Conservation (phyloP, 306 rosid species). For the Trifolium dubium region DNA sequence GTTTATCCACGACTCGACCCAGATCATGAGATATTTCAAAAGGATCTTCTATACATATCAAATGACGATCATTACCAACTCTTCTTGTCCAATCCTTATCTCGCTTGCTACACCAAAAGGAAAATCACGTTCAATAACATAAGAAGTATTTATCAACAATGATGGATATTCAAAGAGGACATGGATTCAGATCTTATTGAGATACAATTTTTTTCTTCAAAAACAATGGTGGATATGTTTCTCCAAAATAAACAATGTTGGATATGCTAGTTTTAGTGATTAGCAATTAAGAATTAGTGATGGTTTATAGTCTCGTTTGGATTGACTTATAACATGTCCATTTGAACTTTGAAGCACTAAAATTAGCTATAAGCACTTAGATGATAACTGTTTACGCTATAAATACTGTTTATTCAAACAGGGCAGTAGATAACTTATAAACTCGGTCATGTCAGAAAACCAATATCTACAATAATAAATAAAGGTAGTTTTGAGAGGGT, state of each 20-base stretch:
- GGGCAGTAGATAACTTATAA: not conserved
- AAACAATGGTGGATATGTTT: too few species aligned
- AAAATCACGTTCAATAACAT: not conserved
- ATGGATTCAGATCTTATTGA: too few species aligned
- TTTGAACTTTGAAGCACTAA: too few species aligned
- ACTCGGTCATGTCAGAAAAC: not conserved
- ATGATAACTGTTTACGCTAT: not conserved
- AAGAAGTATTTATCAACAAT: not conserved
- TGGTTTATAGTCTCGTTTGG: not conserved
- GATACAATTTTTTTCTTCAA: too few species aligned
- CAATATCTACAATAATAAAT: not conserved
- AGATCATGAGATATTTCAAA: constrained; percentile 92
- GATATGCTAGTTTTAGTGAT: constrained; percentile 5
- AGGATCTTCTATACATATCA: constrained; percentile 98
- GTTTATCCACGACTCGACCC: constrained; percentile 93
- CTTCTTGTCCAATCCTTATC: constrained; percentile 97
- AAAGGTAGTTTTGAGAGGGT: not conserved
- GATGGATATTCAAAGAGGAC: not conserved
- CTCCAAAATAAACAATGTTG: not conserved
- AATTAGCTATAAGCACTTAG: too few species aligned
- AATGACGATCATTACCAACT: constrained; percentile 87
- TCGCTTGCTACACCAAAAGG: constrained; percentile 63
- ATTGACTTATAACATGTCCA: not conserved
- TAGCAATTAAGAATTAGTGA: not conserved
- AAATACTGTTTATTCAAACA: not conserved